These are phyloP conservation scores for Lasiosphaeris hirsuta DNA, from an alignment of 495 filamentous ascomycete species.

Conservation along the genomic window DNA sequence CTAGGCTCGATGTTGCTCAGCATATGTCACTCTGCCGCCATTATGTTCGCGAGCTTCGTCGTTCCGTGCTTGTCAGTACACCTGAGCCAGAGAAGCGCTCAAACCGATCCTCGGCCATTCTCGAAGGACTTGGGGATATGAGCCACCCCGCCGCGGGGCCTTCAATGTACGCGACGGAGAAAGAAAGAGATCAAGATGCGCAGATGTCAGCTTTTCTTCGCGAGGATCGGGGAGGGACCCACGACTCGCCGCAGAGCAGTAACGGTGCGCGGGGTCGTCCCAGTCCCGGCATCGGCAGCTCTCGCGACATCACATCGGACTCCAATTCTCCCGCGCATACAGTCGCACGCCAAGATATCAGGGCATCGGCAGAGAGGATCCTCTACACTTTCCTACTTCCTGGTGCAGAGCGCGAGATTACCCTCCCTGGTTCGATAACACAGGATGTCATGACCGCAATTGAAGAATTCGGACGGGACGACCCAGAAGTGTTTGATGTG, in stretches of 20 bases:
- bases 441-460: slow-evolving; percentile 76
- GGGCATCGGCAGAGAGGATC: slow-evolving; percentile 93
- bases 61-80: slow-evolving; percentile 88
- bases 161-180: slow-evolving; percentile 48
- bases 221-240: slow-evolving; percentile 56
- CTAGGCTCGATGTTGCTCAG: slow-evolving; percentile 98
- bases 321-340: slow-evolving; percentile 80
- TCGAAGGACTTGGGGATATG: slow-evolving; percentile 70
- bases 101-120: slow-evolving; percentile 74
- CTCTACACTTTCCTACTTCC: slow-evolving; percentile 92
- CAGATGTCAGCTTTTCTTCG: slow-evolving; percentile 86
- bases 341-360: slow-evolving; percentile 79
- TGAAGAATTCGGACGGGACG: slow-evolving; percentile 84
- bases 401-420: slow-evolving; percentile 91
- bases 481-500: slow-evolving; percentile 93
- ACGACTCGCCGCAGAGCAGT: slow-evolving; percentile 69
- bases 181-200: slow-evolving; percentile 70
- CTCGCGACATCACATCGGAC: slow-evolving; percentile 53
- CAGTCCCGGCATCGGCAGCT: slow-evolving; percentile 55
- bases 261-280: slow-evolving; percentile 60
- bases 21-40: slow-evolving; percentile 98
- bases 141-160: slow-evolving; percentile 54
- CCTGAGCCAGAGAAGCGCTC: slow-evolving; percentile 85
- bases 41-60: slow-evolving; percentile 91
- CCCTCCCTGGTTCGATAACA: slow-evolving; percentile 81